These are phyloP conservation scores for Eucalyptus marginata DNA, from an alignment of 345 rosid genomes.

Conservation along the genomic window DNA sequence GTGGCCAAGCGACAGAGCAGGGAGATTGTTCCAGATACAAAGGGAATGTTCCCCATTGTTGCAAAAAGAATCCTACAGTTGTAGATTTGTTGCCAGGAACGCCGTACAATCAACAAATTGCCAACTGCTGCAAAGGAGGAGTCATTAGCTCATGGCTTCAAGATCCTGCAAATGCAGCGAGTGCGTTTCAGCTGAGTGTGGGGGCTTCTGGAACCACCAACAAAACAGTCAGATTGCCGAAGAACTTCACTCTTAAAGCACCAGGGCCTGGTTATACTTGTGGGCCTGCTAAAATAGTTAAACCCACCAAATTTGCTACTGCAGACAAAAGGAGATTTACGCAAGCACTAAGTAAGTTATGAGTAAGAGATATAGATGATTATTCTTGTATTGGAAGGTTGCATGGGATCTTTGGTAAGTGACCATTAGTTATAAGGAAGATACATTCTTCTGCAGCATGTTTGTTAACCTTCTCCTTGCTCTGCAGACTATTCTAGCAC, in stretches of 20 bases:
- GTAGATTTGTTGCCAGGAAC: constrained; percentile 86
- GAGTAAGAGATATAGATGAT: not conserved
- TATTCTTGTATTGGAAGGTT: not conserved
- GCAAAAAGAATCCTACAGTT: constrained; percentile 58
- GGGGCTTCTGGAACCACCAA: constrained; percentile 75
- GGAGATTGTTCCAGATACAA: constrained; percentile 88
- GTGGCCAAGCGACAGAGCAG: constrained; percentile 75
- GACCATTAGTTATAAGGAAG: not conserved
- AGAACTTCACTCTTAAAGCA: constrained; percentile 56
- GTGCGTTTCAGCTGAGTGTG: constrained; percentile 71
- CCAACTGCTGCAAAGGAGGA: constrained; percentile 92
- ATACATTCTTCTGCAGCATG: not conserved
- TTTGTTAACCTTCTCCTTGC: not conserved
- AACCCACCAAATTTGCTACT: constrained; percentile 31
- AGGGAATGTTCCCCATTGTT: constrained; percentile 74
- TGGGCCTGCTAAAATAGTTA: constrained; percentile 46
- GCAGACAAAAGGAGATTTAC: constrained; percentile 66
- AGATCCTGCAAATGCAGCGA: constrained; percentile 54
- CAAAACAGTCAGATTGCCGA: constrained; percentile 61
- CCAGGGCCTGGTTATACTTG: constrained; percentile 95
- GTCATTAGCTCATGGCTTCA: constrained; percentile 66
- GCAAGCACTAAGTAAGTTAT: constrained; percentile 69
- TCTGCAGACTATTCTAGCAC: not conserved
- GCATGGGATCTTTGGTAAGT: not conserved
- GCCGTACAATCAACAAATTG: constrained; percentile 52